Evolutionary conservation across 1,139 yeast species (phyloP), one percentile per base, ranked within the genome.

Genomic region (Sugiyamaella japonica): DNA sequence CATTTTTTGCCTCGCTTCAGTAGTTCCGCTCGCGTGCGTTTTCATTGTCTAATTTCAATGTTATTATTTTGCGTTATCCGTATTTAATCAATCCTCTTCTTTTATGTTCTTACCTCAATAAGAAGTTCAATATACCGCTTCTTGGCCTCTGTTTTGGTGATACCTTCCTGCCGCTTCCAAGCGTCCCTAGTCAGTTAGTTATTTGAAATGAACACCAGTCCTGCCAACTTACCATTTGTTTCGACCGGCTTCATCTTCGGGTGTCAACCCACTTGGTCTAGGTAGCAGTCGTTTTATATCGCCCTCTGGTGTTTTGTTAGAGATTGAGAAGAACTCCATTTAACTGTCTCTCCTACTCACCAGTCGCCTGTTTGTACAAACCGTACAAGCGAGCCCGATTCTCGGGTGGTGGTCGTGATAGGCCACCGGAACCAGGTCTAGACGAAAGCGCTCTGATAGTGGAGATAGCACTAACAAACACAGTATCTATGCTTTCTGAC

Each of bases 331-430:
- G 8, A 8, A 44, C 15, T 13, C 2, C n/a, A 16, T 7, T 20
- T 31, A 15, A 34, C 16, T 15, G 36, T 29, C 12, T 12, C 1
- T 20, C 17, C 9, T 31, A 37, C 58, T 10, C 37, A 56, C 59
- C 58, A 29, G 95, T 87, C 2, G 96, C 91, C 66, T 89, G 96
- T 65, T 89, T 89, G 71, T 88, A 89, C 50, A 89, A 76, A 0
- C 96, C 96, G 68, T 89, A 89, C 7, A 89, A 75, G 57, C 78
- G 79, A 56, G 86, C 82, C 32, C 96, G 71, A 58, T 78, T 82
- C 54, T 84, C 87, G 1, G 89, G 82, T 0, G 95, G 91, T 0
- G 96, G 96, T 46, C 91, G 78, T 0, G 95, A 89, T 47, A 87
- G 73, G 7, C 87, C 76, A n/a, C 86, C 85, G 53, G 84, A 79